Evolutionary conservation across 257 asterid genomes (phyloP).

Genomic region (Nicotiana noctiflora): DNA sequence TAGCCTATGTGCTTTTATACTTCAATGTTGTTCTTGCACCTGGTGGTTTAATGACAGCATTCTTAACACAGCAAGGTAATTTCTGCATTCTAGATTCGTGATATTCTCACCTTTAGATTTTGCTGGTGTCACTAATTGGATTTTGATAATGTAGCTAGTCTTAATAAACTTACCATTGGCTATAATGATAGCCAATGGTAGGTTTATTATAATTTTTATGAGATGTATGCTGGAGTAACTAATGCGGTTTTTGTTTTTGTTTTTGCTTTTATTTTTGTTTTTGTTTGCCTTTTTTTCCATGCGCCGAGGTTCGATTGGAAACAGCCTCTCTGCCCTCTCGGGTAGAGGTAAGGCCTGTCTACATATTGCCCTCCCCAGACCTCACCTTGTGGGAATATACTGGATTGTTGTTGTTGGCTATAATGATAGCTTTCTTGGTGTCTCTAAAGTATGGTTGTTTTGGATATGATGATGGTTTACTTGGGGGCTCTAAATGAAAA

Average conservation of each 20-base stretch:
- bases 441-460: not conserved
- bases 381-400: too few species aligned
- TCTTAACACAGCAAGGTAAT: constrained; percentile 83
- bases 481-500: not conserved
- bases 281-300: too few species aligned
- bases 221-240: too few species aligned
- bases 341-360: too few species aligned
- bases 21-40: constrained; percentile 92
- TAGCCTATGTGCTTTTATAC: constrained; percentile 80
- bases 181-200: not conserved
- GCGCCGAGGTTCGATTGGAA: too few species aligned
- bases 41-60: constrained; percentile 92
- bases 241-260: too few species aligned
- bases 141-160: not conserved
- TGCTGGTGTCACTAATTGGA: constrained; percentile 2
- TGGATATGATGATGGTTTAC: not conserved
- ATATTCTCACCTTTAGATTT: constrained; percentile 1
- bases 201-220: too few species aligned
- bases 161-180: not conserved
- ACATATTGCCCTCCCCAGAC: too few species aligned
- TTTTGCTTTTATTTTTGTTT: too few species aligned
- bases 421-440: not conserved
- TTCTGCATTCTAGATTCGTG: constrained; percentile 14
- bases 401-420: too few species aligned
- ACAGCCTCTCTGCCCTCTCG: too few species aligned